A percentile compares a stretch with the other conserved stretches of the same genome.
phyloP scores from a whole-genome alignment of 2,329 filamentous ascomycete species.

The Ophiostoma tasmaniense region DNA sequence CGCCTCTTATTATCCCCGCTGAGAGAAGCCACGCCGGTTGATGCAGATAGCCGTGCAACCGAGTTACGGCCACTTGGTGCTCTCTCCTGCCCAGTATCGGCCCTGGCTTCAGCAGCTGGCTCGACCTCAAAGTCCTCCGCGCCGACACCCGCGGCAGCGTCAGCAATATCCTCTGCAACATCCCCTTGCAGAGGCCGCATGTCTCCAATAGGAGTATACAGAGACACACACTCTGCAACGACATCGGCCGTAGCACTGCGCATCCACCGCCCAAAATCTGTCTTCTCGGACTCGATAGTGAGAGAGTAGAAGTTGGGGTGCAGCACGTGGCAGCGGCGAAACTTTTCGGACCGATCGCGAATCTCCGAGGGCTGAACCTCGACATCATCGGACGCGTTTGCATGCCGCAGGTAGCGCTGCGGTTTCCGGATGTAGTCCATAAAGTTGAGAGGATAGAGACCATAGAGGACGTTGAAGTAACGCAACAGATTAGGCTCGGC shows the following conservation, averaged over 20 bases:
- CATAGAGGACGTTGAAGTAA: slow-evolving; percentile 77
- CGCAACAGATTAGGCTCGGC: slow-evolving; percentile 59
- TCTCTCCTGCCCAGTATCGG: background rate
- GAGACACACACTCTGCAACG: slow-evolving; percentile 66
- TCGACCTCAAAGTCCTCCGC: background rate
- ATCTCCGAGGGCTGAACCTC: slow-evolving; percentile 74
- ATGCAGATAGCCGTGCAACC: slow-evolving; percentile 20
- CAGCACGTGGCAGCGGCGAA: slow-evolving; percentile 62
- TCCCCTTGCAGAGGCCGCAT: background rate
- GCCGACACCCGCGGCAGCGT: background rate
- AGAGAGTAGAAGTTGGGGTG: slow-evolving; percentile 80
- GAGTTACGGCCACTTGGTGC: background rate
- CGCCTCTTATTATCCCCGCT: slow-evolving; percentile 30
- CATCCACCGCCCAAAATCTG: slow-evolving; percentile 67
- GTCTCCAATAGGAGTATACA: slow-evolving; percentile 38
- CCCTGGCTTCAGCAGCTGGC: background rate
- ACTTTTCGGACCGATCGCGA: slow-evolving; percentile 64
- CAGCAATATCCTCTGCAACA: background rate
- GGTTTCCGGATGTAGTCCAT: slow-evolving; percentile 81
- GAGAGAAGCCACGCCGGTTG: slow-evolving; percentile 32
- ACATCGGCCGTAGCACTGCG: slow-evolving; percentile 73
- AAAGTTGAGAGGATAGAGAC: slow-evolving; percentile 76
- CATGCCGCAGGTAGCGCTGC: slow-evolving; percentile 65
- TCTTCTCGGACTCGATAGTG: slow-evolving; percentile 71
- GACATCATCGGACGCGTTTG: slow-evolving; percentile 64